Evolutionary conservation across 805 yeast genomes (phyloP), one percentile per base, ranked within the genome.

Genomic region (Clavispora fructus): DNA sequence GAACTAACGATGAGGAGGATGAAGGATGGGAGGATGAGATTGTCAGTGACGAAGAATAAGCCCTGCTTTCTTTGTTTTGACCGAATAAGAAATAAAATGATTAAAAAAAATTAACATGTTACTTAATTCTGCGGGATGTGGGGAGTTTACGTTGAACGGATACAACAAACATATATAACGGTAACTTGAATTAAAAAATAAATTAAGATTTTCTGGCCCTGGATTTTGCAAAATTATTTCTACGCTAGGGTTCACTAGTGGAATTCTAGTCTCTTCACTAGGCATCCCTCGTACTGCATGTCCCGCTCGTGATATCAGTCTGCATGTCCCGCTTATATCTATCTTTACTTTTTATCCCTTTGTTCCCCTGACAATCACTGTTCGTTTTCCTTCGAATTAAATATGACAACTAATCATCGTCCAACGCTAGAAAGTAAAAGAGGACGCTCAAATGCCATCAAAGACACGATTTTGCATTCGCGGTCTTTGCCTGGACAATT

Each of bases 21-120:
- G 37, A 33, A 16, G 74, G 74, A 44, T 78, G 83, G 83, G 83
- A 79, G 51, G 71, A 69, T 39, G 79, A 77, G 53, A 74, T 79
- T 40, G 65, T 60, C 14, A 61, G 67, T 48, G 77, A 71, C 50
- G 60, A 65, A 7, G 60, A 59, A 26, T 47, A 51, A 17, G 7
- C 17, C 2, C 4, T 7, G 6, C 7, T 16, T n/a, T 7, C n/a
- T 13, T 4, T 17, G 2, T 12, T 11, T 32, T 14, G 2, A 31
- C 10, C 9, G 6, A 31, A n/a, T 31, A 31, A 5, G n/a, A 29
- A 29, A 19, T 29, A 29, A 2, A 29, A 12, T 11, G 31, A 29
- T 12, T 11, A 6, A 11, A 29, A 19, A 19, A 5, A 19, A 19
- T 19, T 19, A 19, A 19, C 3, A 19, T 19, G 23, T 19, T 19